A percentile compares a stretch with the other conserved stretches of the same genome.
These are phyloP conservation scores for Posidonia oceanica DNA, from an alignment of 116 monocot species.

Conservation along the genomic window DNA sequence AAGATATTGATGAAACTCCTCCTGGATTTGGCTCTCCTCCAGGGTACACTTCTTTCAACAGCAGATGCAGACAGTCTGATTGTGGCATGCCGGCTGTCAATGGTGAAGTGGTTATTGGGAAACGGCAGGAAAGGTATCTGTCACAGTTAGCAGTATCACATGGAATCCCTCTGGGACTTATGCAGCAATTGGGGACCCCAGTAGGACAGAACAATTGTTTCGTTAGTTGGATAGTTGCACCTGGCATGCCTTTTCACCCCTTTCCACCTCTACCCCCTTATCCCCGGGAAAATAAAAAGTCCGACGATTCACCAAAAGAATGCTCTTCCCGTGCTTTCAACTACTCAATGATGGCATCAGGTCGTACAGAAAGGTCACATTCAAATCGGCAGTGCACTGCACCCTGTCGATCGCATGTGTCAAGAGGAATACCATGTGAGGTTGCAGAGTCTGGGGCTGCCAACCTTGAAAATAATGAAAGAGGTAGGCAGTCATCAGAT, in stretches of 20 bases:
- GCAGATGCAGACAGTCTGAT: background rate
- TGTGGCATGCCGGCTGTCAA: background rate
- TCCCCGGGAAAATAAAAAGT: slow-evolving; percentile 5
- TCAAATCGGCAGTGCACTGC: background rate
- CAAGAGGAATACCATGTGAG: background rate
- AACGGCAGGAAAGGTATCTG: slow-evolving; percentile 10
- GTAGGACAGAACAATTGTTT: background rate
- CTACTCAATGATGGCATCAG: background rate
- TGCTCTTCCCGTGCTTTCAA: background rate
- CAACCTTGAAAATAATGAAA: background rate
- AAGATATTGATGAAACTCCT: slow-evolving; percentile 16
- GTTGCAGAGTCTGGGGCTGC: background rate
- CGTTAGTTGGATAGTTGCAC: slow-evolving; percentile 16
- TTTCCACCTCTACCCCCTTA: slow-evolving; percentile 21
- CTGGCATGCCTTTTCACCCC: slow-evolving; percentile 25
- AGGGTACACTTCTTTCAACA: too few species aligned
- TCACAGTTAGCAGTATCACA: slow-evolving; percentile 16
- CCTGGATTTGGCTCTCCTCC: slow-evolving; percentile 19
- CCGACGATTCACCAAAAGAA: background rate
- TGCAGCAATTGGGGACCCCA: slow-evolving; percentile 21
- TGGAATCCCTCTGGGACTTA: slow-evolving; percentile 17
- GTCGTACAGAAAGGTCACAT: background rate
- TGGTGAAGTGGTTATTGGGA: slow-evolving; percentile 5
- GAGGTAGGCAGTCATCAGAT: background rate
- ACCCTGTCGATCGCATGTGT: background rate